Base-by-base conservation (phyloP, 768 basidiomycete genomes). In the Lentinus tigrinus region DNA sequence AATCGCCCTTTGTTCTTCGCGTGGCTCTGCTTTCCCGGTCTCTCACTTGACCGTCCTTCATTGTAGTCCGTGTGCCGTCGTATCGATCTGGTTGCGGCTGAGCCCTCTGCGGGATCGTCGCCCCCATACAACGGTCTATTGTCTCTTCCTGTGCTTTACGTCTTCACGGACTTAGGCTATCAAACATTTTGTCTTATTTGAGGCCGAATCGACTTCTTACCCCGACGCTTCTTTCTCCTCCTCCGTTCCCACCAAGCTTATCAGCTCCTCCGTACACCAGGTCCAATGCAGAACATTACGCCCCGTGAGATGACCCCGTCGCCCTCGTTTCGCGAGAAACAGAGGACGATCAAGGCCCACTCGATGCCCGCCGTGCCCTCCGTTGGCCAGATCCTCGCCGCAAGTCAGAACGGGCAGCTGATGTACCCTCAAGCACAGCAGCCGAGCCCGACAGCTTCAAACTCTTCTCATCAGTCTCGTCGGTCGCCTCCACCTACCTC, bases 361-460 rank as follows among this genome's bases (percentile, higher is more conserved):
- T 85, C 87, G 0, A 77, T 88, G 76, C 83, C 87, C 56, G 73
- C 83, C 67, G 83, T 85, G 4, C 84, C 87, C 24, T 75, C 77
- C 21, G 77, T 84, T 48, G 74, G 80, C 67, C 82, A 84, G 61
- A 72, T 85, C 16, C 85, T 82, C 67, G 65, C 67, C 50, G 31
- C 31, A 31, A 60, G 63, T 10, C 72, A 75, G 70, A 63, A 73
- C 58, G 70, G 66, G 61, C 75, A 59, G 70, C 70, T 49, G 78
- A 80, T 60, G 42, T 62, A 65, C 52, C 57, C 63, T 9, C 63
- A 67, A 76, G 51, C 28, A 19, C 77, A 73, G 14, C 76, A 75
- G 57, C 63, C 72, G 44, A 73, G 72, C 57, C 74, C 75, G 47
- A 69, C 75, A 39, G 64, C 70, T 3, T 63, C 71, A 44, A 73